phyloP scores from a whole-genome alignment of 768 basidiomycete genomes.

The Gelatoporia subvermispora region DNA sequence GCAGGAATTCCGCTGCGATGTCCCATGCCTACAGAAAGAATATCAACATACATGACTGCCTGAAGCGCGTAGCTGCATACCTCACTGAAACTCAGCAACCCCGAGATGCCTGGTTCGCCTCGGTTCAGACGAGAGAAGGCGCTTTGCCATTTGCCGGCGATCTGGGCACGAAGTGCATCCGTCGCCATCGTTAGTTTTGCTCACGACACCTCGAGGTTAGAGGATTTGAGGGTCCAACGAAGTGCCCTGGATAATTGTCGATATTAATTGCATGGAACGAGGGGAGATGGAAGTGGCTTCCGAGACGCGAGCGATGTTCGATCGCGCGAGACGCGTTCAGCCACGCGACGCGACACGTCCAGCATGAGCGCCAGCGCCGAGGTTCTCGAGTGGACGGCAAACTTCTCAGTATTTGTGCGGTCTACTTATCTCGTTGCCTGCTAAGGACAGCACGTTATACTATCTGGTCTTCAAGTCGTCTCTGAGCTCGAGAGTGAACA shows the following conservation, averaged over 20 bases:
- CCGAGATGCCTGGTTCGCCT: slow-evolving; percentile 24
- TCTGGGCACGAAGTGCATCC: slow-evolving; percentile 12
- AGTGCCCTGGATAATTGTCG: no score
- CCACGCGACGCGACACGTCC: no score
- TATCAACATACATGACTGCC: neutral
- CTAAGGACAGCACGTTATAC: no score
- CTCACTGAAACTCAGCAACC: slow-evolving; percentile 51
- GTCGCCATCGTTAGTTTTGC: slow-evolving; percentile 12
- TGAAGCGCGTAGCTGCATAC: slow-evolving; percentile 27
- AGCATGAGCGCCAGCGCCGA: neutral
- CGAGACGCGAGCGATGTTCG: neutral
- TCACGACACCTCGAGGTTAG: neutral
- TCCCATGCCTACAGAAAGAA: slow-evolving; percentile 53
- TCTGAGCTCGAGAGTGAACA: no score
- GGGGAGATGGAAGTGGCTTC: neutral
- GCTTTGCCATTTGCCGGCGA: slow-evolving; percentile 24
- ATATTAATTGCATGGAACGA: neutral
- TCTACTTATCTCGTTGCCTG: no score
- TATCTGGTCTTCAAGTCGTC: no score
- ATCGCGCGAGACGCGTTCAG: slow-evolving; percentile 5
- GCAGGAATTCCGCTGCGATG: slow-evolving; percentile 47
- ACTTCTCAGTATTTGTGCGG: no score
- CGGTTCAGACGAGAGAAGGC: slow-evolving; percentile 26
- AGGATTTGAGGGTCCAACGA: neutral
- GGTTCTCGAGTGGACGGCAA: no score